These are phyloP conservation scores for Termitomyces sp. DNA, from an alignment of 768 basidiomycete genomes.

Conservation along the genomic window DNA sequence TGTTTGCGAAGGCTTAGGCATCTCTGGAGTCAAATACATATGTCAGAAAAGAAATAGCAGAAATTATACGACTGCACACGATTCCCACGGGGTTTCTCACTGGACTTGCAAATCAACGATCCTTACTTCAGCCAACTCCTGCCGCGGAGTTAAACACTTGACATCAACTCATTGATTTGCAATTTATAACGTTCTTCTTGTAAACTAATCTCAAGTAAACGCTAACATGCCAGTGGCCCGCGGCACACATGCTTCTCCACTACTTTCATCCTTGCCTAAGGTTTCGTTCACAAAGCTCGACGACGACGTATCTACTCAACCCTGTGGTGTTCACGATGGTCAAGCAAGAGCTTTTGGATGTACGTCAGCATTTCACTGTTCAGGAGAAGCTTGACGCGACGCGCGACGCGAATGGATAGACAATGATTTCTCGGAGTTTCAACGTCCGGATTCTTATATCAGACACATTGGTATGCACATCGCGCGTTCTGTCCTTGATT, in stretches of 20 bases:
- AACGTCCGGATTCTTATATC: slow-evolving; percentile 81
- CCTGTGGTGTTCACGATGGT: slow-evolving; percentile 57
- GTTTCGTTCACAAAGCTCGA: slow-evolving; percentile 64
- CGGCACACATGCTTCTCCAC: slow-evolving; percentile 11
- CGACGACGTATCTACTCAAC: slow-evolving; percentile 57
- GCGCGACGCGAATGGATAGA: slow-evolving; percentile 20
- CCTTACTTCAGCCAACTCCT: background rate
- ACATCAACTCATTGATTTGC: background rate
- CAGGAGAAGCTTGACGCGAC: background rate
- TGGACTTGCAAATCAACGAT: slow-evolving; percentile 3
- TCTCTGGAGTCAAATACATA: no score
- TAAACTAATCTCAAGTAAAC: background rate
- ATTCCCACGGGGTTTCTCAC: slow-evolving; percentile 4
- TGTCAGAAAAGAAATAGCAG: no score
- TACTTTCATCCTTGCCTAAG: slow-evolving; percentile 44
- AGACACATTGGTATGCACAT: slow-evolving; percentile 73
- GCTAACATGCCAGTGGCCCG: slow-evolving; percentile 13
- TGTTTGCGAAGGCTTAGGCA: no score
- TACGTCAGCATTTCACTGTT: slow-evolving; percentile 30
- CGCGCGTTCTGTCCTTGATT: slow-evolving; percentile 1
- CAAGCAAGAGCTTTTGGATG: slow-evolving; percentile 71
- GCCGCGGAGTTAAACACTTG: background rate
- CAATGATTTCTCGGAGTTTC: slow-evolving; percentile 66
- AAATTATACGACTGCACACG: background rate
- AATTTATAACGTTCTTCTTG: background rate